A percentile compares a stretch with the other conserved stretches of the same genome.
phyloP scores from a whole-genome alignment of 2,329 filamentous ascomycete species.

The Calonectria hongkongensis region DNA sequence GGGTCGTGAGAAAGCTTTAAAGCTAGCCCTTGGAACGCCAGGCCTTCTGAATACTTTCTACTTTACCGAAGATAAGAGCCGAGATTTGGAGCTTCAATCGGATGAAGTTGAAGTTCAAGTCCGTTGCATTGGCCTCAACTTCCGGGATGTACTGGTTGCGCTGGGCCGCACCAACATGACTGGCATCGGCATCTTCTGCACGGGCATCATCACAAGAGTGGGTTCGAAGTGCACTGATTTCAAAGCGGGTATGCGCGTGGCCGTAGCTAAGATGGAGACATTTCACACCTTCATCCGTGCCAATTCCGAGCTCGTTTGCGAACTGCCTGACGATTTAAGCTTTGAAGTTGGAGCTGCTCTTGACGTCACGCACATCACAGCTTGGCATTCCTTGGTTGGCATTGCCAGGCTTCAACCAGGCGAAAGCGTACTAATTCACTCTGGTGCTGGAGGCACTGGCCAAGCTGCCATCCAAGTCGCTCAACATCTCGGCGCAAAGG shows the following conservation, averaged over 20 bases:
- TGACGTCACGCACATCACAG: constrained; percentile 2
- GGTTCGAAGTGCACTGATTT: not conserved
- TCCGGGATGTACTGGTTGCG: constrained; percentile 48
- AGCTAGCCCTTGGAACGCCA: constrained; percentile 10
- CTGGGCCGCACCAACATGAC: constrained; percentile 48
- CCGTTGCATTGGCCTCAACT: constrained; percentile 26
- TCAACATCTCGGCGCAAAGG: constrained; percentile 44
- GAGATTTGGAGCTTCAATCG: not conserved
- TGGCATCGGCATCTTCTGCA: constrained; percentile 47
- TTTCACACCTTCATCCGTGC: not conserved
- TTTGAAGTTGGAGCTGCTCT: not conserved
- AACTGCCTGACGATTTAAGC: constrained; percentile 13
- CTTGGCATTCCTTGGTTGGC: constrained; percentile 5
- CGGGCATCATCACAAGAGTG: constrained; percentile 38
- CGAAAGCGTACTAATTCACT: constrained; percentile 56
- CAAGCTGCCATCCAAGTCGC: constrained; percentile 54
- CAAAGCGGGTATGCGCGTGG: constrained; percentile 8
- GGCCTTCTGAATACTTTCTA: constrained; percentile 28
- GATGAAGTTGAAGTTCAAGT: constrained; percentile 31
- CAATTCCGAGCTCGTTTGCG: not conserved
- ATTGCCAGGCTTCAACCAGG: constrained; percentile 6
- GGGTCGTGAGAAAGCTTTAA: not conserved
- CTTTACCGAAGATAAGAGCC: constrained; percentile 14
- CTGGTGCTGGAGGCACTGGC: constrained; percentile 47
- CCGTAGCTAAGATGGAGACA: not conserved